These are phyloP conservation scores for Euptelea pleiosperma DNA, from an alignment of 164 flowering plant genomes.

Conservation along the genomic window DNA sequence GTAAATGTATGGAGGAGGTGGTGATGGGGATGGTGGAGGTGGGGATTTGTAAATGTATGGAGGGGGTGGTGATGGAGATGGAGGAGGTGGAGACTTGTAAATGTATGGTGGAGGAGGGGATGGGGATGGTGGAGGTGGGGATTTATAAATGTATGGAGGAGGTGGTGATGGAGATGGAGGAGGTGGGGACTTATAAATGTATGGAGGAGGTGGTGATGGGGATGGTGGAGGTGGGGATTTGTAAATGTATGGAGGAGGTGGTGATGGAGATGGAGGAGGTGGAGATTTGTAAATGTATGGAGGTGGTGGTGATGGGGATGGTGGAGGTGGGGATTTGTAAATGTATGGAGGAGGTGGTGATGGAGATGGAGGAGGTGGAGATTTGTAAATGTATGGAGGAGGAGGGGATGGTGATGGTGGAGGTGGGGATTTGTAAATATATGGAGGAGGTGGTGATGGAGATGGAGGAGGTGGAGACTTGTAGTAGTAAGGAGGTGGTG, in stretches of 20 bases:
- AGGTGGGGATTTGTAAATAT: constrained; percentile 12
- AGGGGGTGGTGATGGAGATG: too few relatives aligned
- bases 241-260: not conserved
- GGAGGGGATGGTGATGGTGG: constrained; percentile 14
- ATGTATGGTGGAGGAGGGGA: too few relatives aligned
- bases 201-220: constrained; percentile 13
- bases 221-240: constrained; percentile 5
- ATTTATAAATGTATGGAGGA: constrained; percentile 14
- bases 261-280: not conserved
- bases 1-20: constrained; percentile 13
- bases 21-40: constrained; percentile 12
- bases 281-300: constrained; percentile 2
- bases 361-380: constrained; percentile 12
- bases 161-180: constrained; percentile 16
- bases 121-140: too few relatives aligned
- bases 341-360: too few relatives aligned
- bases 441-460: constrained; percentile 13
- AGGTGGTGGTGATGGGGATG: constrained; percentile 12
- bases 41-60: constrained; percentile 9
- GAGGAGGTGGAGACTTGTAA: too few relatives aligned
- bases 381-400: constrained; percentile 9
- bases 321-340: constrained; percentile 13
- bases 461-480: constrained; percentile 16
- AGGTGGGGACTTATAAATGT: constrained; percentile 4
- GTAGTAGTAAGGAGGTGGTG: constrained; percentile 1